Evolutionary conservation across 2,329 filamentous ascomycete species (phyloP), one percentile per base, ranked within the genome.

Genomic region (Cercospora citrullina): DNA sequence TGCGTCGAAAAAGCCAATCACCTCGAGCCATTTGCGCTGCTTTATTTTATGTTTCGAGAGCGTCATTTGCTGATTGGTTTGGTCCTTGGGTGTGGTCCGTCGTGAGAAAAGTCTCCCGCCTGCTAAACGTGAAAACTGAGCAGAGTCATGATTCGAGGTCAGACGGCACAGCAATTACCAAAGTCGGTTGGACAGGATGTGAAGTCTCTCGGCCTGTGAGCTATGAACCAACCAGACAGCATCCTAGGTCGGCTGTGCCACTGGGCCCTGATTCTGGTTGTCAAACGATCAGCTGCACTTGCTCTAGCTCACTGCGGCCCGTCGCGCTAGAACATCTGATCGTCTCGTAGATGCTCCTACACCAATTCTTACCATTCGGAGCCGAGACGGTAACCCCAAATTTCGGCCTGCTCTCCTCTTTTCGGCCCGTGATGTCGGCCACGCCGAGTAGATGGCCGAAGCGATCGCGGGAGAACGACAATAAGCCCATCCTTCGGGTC

Each of bases 201-300:
- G 28, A 23, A 55, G 10, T 55, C 45, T 23, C 51, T 51, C 42
- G 31, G 26, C 18, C 33, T 57, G 10, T 30, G 36, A 18, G 21
- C n/a, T 55, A 23, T 16, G 18, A 9, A 31, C 39, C 39, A 62
- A 62, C 45, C 39, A 62, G 26, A 48, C 14, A 28, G 45, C 16
- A 10, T 45, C 21, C 7, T 21, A 31, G 18, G 31, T 53, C 18
- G 53, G 45, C 7, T 31, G 39, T 59, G 23, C 51, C 59, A 30
- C 63, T 39, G 60, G 60, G 64, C 53, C 65, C 65, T 67, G 61
- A 14, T 33, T 64, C 26, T 67, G 61, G 65, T 64, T 64, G 65
- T 61, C 55, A 30, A 45, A 63, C 33, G 28, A 64, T 33, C 53
- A 58, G 45, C 39, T 23, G 14, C 33, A 21, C 18, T 23, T 14